Evolutionary conservation across 2,329 filamentous ascomycete genomes (phyloP), one percentile per base, ranked within the genome.

Genomic region (Neonectria coccinea): DNA sequence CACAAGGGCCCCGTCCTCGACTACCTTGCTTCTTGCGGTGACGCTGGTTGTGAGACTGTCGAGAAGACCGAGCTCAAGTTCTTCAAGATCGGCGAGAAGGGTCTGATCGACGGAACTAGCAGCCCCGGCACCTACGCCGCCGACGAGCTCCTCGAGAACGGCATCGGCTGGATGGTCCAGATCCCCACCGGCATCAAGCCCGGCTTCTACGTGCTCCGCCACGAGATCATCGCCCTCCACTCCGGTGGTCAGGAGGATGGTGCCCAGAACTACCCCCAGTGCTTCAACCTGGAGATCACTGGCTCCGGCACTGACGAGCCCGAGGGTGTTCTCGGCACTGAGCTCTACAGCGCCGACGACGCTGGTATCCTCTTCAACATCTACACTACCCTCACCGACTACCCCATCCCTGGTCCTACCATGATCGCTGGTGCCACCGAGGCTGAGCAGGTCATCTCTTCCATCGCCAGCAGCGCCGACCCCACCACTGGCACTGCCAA

Each of bases 51-150:
- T 77, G 80, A 83, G 56, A 75, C 78, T 1, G 86, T 85, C 62
- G 83, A 86, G 78, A 86, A 88, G 79, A 78, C 78, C 7, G 74
- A 78, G 10, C 82, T 90, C 57, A 77, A 85, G 71, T 91, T 86
- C 79, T 87, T 89, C 84, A 91, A 92, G 85, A 89, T 91, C 66
- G 83, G 84, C 55, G 83, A 85, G 70, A 80, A 76, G 41, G 89
- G 88, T 70, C 80, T 88, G 27, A 75, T 84, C 62, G 65, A 72
- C 54, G 81, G 88, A 64, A 78, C 85, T 68, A 72, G 78, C 66
- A 79, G 76, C 66, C 79, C 77, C 64, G 71, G 75, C 57, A 68
- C 58, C 44, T 82, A 79, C 74, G 76, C 74, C 48, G 70, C 78
- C 16, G 75, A 76, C 67, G 74, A 83, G 22, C 76, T 87, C 64